Conservation (phyloP, 2,329 filamentous ascomycete species). For the Penicillium olsonii region DNA sequence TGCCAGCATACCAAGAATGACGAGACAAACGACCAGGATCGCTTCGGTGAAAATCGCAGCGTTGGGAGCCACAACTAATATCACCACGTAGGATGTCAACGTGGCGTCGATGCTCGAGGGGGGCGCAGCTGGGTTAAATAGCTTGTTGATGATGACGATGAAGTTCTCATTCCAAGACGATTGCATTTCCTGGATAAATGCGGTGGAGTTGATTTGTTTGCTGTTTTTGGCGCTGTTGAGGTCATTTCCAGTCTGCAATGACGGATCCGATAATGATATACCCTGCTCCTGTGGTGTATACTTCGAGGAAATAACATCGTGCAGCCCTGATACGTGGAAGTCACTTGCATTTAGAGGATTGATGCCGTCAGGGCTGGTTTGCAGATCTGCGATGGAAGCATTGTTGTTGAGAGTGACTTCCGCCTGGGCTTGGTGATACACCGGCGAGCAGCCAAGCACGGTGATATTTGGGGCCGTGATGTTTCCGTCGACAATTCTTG, state of each 20-base stretch:
- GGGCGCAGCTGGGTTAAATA: background rate
- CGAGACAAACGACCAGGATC: background rate
- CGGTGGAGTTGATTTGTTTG: background rate
- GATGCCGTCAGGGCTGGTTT: background rate
- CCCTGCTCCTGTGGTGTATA: background rate
- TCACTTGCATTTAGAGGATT: background rate
- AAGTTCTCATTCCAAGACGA: background rate
- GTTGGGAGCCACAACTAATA: background rate
- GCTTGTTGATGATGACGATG: background rate
- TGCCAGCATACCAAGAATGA: background rate
- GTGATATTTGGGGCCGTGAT: background rate
- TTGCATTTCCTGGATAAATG: background rate
- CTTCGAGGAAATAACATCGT: background rate
- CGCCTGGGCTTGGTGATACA: background rate
- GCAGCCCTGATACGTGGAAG: background rate
- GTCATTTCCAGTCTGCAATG: background rate
- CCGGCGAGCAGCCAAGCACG: background rate
- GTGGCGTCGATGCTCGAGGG: background rate
- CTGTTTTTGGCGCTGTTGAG: background rate
- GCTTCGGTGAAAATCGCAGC: background rate
- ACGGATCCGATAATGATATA: background rate
- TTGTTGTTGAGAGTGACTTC: background rate
- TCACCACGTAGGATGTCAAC: background rate
- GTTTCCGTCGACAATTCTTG: background rate
- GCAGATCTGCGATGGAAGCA: background rate